Evolutionary conservation across 2,329 filamentous ascomycete species (phyloP).

Genomic region (Lasiodiplodia gonubiensis): DNA sequence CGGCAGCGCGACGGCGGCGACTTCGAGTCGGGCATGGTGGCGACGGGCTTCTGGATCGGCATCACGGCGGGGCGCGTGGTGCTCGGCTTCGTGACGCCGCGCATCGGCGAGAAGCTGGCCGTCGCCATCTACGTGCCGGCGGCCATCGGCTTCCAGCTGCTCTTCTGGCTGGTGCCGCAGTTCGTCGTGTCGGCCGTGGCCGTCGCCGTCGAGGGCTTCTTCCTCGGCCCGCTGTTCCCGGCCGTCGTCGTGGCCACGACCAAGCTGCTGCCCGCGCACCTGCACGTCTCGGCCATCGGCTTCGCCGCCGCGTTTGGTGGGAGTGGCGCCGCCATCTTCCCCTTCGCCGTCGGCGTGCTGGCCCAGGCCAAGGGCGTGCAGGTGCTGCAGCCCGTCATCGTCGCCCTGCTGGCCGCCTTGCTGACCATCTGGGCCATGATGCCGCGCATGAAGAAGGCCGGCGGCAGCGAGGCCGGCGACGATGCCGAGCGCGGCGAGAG

Average conservation of each 20-base stretch:
- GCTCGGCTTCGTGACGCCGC: conserved; percentile 32
- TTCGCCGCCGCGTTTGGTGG: conserved; percentile 33
- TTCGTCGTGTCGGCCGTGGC: conserved; percentile 31
- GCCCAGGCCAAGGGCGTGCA: conserved; percentile 59
- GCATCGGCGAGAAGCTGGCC: conserved; percentile 32
- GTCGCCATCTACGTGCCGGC: conserved; percentile 27
- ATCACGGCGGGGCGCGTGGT: conserved; percentile 31
- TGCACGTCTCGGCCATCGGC: conserved; percentile 33
- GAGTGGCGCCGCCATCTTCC: conserved; percentile 41
- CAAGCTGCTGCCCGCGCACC: conserved; percentile 32
- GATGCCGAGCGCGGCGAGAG: background rate
- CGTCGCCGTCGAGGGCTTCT: conserved; percentile 32
- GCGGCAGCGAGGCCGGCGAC: background rate
- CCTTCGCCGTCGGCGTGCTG: conserved; percentile 33
- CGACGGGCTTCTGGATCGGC: conserved; percentile 33
- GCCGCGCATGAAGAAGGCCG: conserved; percentile 33
- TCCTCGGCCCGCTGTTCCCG: conserved; percentile 33
- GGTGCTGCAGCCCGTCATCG: conserved; percentile 62
- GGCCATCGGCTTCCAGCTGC: conserved; percentile 31
- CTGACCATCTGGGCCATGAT: conserved; percentile 56
- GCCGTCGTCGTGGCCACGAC: conserved; percentile 31
- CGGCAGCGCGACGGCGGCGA: conserved; percentile 61
- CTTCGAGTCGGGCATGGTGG: conserved; percentile 31
- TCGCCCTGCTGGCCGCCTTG: conserved; percentile 57
- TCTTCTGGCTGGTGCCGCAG: conserved; percentile 33